A percentile compares a stretch with the other conserved stretches of the same genome.
Evolutionary conservation across 2,329 filamentous ascomycete genomes (phyloP).

Genomic region (Cladosporium velox): DNA sequence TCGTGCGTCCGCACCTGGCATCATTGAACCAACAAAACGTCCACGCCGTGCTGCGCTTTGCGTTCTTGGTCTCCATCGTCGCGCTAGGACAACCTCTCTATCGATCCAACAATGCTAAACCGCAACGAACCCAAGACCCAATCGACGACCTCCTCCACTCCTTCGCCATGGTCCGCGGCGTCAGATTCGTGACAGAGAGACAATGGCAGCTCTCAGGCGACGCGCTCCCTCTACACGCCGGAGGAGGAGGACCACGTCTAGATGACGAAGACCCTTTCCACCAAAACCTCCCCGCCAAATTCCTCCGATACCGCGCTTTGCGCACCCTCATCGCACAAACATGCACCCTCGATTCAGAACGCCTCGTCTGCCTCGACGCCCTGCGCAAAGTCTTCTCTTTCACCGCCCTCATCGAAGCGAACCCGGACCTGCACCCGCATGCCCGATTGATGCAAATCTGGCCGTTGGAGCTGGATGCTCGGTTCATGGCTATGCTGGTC

Average conservation of each 20-base stretch:
- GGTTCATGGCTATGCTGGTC: neutral
- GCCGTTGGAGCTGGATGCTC: neutral
- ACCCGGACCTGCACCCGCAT: neutral
- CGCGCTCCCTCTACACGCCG: too few relatives aligned
- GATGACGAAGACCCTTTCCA: neutral
- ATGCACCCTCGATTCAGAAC: neutral
- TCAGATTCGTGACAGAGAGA: neutral
- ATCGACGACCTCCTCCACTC: neutral
- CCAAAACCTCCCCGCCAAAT: neutral
- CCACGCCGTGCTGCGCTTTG: neutral
- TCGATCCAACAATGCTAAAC: neutral
- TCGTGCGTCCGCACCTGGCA: neutral
- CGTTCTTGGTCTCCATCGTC: neutral
- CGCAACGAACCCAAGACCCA: neutral
- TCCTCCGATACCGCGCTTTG: neutral
- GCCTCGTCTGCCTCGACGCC: neutral
- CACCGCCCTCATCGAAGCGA: neutral
- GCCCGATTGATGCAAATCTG: neutral
- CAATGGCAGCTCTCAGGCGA: neutral
- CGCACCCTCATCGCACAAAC: neutral
- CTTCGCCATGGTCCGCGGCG: neutral
- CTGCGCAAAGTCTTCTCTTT: constrained; percentile 1
- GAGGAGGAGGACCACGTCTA: neutral
- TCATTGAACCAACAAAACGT: neutral
- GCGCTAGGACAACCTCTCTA: neutral